Evolutionary conservation across 352 stramenopile genomes (phyloP), one percentile per base, ranked within the genome.

Genomic region (Phytophthora colocasiae): DNA sequence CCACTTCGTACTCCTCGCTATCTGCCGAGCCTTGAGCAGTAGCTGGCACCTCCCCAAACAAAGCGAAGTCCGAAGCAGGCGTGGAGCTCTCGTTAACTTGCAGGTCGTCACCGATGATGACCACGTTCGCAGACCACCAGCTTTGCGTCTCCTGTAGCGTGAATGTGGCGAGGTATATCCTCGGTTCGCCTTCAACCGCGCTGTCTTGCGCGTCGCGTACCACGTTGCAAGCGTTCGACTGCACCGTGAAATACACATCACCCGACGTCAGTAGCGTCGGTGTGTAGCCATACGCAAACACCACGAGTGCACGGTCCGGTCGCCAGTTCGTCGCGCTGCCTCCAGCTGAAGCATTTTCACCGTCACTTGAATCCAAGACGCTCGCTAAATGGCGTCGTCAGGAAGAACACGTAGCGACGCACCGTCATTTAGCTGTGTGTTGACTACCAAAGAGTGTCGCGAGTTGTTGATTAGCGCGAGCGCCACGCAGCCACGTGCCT

Each of bases 211-310:
- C 14, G 86, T 93, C n/a, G 86, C 75, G 41, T 86, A 92, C 50
- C n/a, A 94, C 72, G 44, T 87, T 91, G 69, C 87, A 96, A 4
- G 86, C 88, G 52, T 95, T 96, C 19, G 83, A 95, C 51, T 91
- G 82, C 14, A 95, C 74, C 1, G 80, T 91, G 36, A 96, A 92
- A 60, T 92, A 93, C 11, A 96, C 83, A 27, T 96, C 87, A 8
- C 88, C 86, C 12, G 85, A 92, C 29, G 88, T 95, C 31, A 96
- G 66, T 26, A 93, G 56, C 31, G 88, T 94, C 31, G 88, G 88
- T 9, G 87, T 96, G 73, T 96, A 96, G 19, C 88, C 88, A 60
- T 86, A 96, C 9, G 86, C 88, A 63, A 96, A 93, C 19, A 95
- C 71, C 27, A 96, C 79, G 24, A 95, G 49, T 1, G 77, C 71